Percentiles rank a stretch among this genome's conserved stretches.
phyloP scores from a whole-genome alignment of 768 basidiomycete genomes.

The Crucibulum laeve region DNA sequence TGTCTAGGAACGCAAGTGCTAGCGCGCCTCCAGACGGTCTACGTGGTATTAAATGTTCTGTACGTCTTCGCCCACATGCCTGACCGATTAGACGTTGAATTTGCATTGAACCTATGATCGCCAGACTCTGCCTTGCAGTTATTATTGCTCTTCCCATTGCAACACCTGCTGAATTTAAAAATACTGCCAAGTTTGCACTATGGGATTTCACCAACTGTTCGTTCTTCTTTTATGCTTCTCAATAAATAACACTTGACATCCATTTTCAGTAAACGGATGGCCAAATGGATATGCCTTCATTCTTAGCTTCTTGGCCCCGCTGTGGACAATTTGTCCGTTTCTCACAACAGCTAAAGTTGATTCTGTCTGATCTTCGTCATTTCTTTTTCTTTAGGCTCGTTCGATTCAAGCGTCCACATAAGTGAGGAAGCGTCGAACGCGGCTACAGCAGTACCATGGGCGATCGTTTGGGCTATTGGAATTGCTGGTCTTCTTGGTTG shows the following conservation, averaged over 20 bases:
- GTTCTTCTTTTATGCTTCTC: constrained; percentile 7
- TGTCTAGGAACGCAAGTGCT: constrained; percentile 62
- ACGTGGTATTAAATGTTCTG: constrained; percentile 67
- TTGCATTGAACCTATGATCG: not conserved
- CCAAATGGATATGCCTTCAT: constrained; percentile 55
- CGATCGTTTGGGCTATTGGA: constrained; percentile 52
- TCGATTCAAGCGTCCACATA: constrained; percentile 61
- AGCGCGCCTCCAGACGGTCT: constrained; percentile 67
- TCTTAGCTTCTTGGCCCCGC: constrained; percentile 34
- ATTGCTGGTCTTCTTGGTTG: constrained; percentile 56
- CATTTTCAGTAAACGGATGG: constrained; percentile 45
- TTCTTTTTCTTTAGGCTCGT: constrained; percentile 22
- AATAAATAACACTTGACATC: not conserved
- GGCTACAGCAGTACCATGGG: constrained; percentile 62
- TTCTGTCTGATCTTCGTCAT: not conserved
- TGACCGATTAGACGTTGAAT: not conserved
- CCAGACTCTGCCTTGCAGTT: constrained; percentile 58
- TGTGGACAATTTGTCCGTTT: constrained; percentile 36
- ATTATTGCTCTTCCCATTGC: constrained; percentile 67
- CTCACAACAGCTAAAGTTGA: not conserved
- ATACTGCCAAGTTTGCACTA: constrained; percentile 57
- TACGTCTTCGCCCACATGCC: constrained; percentile 24
- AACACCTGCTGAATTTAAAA: constrained; percentile 55
- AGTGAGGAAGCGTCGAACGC: constrained; percentile 73
- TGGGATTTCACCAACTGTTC: constrained; percentile 57